phyloP scores from a whole-genome alignment of 495 filamentous ascomycete species.

The Aspergillus diversus region DNA sequence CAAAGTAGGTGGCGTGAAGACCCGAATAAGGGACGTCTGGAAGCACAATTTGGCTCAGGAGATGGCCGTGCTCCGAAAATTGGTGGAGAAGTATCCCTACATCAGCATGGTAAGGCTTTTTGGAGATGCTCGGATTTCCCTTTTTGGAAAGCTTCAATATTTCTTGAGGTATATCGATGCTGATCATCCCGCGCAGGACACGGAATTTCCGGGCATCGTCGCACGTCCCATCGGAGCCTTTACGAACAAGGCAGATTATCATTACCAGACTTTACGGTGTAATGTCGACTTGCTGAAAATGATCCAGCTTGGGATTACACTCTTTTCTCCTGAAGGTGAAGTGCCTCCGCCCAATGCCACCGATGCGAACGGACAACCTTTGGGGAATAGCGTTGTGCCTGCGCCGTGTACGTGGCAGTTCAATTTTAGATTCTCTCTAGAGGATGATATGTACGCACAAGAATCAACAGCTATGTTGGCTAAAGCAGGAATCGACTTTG shows the following conservation, averaged over 20 bases:
- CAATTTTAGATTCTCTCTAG: conserved; percentile 95
- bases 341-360: conserved; percentile 70
- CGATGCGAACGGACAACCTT: conserved; percentile 56
- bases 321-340: conserved; percentile 88
- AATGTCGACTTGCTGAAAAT: conserved; percentile 97
- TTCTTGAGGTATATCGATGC: neutral
- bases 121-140: neutral
- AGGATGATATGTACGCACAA: conserved; percentile 95
- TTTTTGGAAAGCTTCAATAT: neutral
- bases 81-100: conserved; percentile 90
- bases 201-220: conserved; percentile 96
- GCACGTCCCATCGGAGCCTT: conserved; percentile 94
- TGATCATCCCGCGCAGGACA: conserved; percentile 66
- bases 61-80: conserved; percentile 73
- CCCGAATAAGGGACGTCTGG: conserved; percentile 94
- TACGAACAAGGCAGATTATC: conserved; percentile 91
- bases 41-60: conserved; percentile 87
- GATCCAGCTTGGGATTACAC: conserved; percentile 92
- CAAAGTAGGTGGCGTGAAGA: conserved; percentile 56
- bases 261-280: conserved; percentile 95
- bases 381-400: conserved; percentile 59
- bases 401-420: conserved; percentile 96
- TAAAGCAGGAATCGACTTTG: conserved; percentile 87
- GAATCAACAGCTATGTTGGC: conserved; percentile 87
- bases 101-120: conserved; percentile 83